A percentile compares a stretch with the other conserved stretches of the same genome.
phyloP scores from a whole-genome alignment of 2,329 filamentous ascomycete genomes.

The Elsinoe perseae region DNA sequence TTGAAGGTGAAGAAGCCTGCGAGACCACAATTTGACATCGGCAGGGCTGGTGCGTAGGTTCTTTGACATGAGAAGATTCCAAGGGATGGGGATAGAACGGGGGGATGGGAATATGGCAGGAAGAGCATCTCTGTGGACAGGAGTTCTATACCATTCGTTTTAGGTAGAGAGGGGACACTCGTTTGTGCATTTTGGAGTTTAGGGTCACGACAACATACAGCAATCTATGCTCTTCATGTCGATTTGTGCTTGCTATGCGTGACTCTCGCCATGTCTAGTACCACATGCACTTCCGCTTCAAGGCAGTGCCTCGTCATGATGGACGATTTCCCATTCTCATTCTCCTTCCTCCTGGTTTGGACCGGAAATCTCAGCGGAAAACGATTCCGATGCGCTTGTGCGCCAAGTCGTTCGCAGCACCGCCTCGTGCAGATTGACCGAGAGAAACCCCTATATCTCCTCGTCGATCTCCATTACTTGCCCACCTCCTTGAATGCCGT shows the following conservation, averaged over 20 bases:
- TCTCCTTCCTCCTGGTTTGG: not conserved
- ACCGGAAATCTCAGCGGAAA: not conserved
- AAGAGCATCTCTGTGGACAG: not conserved
- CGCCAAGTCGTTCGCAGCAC: not conserved
- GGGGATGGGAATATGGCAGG: not conserved
- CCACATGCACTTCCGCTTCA: not conserved
- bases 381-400: not conserved
- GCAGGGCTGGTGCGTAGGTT: not conserved
- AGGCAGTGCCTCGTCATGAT: not conserved
- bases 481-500: constrained; percentile 46
- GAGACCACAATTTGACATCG: not conserved
- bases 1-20: not conserved
- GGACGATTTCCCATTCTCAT: not conserved
- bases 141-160: not conserved
- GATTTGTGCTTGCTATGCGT: not conserved
- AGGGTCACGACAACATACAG: not conserved
- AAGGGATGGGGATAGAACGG: not conserved
- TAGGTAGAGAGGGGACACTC: not conserved
- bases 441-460: constrained; percentile 7
- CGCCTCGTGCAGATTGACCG: not conserved
- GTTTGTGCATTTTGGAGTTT: not conserved
- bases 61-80: not conserved
- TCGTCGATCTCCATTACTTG: constrained; percentile 17
- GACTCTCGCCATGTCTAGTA: not conserved
- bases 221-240: not conserved